A percentile compares a stretch with the other conserved stretches of the same genome.
Evolutionary conservation across 106 monocot genomes (phyloP).

Genomic region (Hemerocallis citrina): DNA sequence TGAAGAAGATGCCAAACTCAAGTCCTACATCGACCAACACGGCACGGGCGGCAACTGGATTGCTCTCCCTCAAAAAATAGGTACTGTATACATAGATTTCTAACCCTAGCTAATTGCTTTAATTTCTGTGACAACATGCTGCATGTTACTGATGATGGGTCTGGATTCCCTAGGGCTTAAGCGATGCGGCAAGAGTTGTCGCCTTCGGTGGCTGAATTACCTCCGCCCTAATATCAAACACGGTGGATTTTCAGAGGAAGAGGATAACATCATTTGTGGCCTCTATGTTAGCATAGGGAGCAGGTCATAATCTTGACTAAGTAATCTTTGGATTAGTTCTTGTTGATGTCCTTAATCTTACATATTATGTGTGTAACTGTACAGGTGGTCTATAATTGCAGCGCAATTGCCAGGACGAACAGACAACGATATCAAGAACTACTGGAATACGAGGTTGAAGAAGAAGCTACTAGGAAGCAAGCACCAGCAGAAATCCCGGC

Average conservation of each 20-base stretch:
- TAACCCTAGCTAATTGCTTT: neutral
- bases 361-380: neutral
- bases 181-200: constrained; percentile 88
- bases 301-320: constrained; percentile 32
- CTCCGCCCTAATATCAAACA: constrained; percentile 84
- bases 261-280: constrained; percentile 87
- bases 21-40: constrained; percentile 74
- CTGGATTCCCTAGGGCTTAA: constrained; percentile 47
- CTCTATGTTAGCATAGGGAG: constrained; percentile 80
- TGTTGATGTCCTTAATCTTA: neutral
- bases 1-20: constrained; percentile 85
- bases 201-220: constrained; percentile 86
- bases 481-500: constrained; percentile 10
- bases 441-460: constrained; percentile 92
- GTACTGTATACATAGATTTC: constrained; percentile 15
- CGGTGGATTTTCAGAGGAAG: constrained; percentile 88
- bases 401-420: constrained; percentile 82
- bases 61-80: constrained; percentile 86
- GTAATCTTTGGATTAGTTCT: neutral
- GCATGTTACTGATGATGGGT: neutral
- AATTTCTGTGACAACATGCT: neutral
- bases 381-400: constrained; percentile 89
- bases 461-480: constrained; percentile 47
- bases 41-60: constrained; percentile 99
- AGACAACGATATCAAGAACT: constrained; percentile 89